phyloP scores from a whole-genome alignment of 257 asterid genomes.

The Solanum clarkiae region DNA sequence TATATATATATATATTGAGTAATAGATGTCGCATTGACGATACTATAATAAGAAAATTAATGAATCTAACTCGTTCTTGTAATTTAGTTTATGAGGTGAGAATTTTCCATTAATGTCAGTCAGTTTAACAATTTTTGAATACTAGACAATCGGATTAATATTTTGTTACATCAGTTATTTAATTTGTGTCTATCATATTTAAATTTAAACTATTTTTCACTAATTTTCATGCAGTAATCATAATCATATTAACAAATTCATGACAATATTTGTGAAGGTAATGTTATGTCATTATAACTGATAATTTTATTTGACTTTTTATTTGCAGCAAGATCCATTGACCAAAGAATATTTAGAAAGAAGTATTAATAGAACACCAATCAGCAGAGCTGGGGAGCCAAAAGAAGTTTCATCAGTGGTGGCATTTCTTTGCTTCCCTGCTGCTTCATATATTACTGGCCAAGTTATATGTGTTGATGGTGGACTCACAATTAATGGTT shows the following conservation, averaged over 20 bases:
- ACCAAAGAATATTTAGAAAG: neutral
- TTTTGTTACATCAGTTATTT: no score
- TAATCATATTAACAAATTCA: no score
- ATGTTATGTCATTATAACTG: neutral
- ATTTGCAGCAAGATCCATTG: neutral
- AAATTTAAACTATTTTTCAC: no score
- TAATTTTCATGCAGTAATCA: no score
- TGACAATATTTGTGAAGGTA: neutral
- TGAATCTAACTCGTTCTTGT: no score
- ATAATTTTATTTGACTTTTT: neutral
- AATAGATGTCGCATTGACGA: no score
- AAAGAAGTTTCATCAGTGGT: slow-evolving; percentile 18
- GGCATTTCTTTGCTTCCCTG: slow-evolving; percentile 23
- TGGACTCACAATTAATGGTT: slow-evolving; percentile 8
- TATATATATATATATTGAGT: no score
- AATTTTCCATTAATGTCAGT: no score
- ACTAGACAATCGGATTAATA: no score
- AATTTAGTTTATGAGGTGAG: no score
- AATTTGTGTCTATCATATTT: no score
- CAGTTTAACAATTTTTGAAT: no score
- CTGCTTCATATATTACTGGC: slow-evolving; percentile 13
- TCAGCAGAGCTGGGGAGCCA: slow-evolving; percentile 1
- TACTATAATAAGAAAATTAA: neutral
- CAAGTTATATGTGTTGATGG: slow-evolving; percentile 19
- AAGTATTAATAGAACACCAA: neutral